Base-by-base conservation (phyloP, 768 basidiomycete genomes). In the Collybia nuda region DNA sequence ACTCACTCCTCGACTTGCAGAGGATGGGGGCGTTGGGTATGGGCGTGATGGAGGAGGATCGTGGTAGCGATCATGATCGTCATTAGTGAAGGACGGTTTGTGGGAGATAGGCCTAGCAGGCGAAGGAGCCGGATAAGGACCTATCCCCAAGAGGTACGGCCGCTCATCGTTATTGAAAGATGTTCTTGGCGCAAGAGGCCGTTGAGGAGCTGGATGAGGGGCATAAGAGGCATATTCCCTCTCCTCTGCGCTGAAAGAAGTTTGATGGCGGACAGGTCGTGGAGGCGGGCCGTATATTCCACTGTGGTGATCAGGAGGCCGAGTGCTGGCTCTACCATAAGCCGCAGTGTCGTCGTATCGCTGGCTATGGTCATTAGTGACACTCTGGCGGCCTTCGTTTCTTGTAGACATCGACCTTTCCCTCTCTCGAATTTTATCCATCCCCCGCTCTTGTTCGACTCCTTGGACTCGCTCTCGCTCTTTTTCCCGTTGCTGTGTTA, bases 331-430 rank as follows among this genome's bases (percentile, higher is more conserved):
- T 12, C 35, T 29, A 17, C 48, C 35, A 38, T 50, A 51, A 14
- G 48, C 24, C 36, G 50, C 24, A 23, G 32, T 32, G 14, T 51
- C 48, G 21, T 60, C 59, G 12, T 58, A 56, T 22, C 40, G 23
- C 26, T 55, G 56, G 37, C 19, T 47, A 5, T 52, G 24, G 7
- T 26, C 24, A 26, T 26, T 7, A 7, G 24, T 26, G 7, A 26
- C 3, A 26, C 7, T 3, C 7, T 26, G 24, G 24, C 7, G 71
- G 19, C 76, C 72, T 28, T 64, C 67, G 8, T 78, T 78, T 18
- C 71, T 21, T 8, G 48, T 2, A 9, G 32, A 38, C 3, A 32
- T 41, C 15, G 41, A 55, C 42, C 42, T 59, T 29, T 59, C 58
- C 48, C 44, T 58, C 26, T 60, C 59, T 9, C 55, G 47, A 5